Percentiles rank a stretch among this genome's conserved stretches.
These are phyloP conservation scores for Colletotrichum truncatum DNA, from an alignment of 2,329 filamentous ascomycete species.

Conservation along the genomic window DNA sequence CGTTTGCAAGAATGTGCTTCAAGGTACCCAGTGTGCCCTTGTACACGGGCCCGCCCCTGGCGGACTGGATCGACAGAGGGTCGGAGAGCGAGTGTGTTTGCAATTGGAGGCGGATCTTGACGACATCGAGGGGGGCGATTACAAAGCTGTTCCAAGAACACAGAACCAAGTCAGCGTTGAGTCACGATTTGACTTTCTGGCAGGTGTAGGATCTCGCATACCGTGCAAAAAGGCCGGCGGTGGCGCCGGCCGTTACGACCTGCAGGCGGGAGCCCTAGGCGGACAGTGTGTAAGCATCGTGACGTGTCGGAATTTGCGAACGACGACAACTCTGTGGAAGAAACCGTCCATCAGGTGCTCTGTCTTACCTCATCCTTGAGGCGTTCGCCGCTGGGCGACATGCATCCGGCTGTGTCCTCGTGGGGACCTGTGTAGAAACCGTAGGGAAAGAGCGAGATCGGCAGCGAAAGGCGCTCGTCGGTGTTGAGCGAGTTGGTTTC, in stretches of 20 bases:
- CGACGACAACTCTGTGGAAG: not conserved
- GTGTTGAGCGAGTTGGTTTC: conserved; percentile 14
- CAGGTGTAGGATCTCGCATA: conserved; percentile 48
- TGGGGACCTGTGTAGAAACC: conserved; percentile 16
- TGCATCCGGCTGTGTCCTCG: conserved; percentile 39
- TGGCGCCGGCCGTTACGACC: conserved; percentile 64
- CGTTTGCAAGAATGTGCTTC: conserved; percentile 78
- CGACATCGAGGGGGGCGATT: conserved; percentile 93
- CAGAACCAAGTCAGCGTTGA: conserved; percentile 29
- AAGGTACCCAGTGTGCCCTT: conserved; percentile 82
- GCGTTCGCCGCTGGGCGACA: conserved; percentile 48
- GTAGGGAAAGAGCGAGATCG: not conserved
- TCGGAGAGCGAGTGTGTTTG: conserved; percentile 87
- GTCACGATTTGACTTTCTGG: not conserved
- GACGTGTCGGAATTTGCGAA: not conserved
- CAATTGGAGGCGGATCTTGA: conserved; percentile 97
- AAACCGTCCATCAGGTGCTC: not conserved
- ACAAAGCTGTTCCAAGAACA: conserved; percentile 71
- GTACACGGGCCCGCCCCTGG: conserved; percentile 64
- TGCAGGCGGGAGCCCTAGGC: conserved; percentile 63
- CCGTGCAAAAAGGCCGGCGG: conserved; percentile 89
- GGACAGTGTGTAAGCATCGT: conserved; percentile 24
- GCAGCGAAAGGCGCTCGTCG: not conserved
- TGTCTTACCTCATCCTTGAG: conserved; percentile 67
- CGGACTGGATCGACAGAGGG: conserved; percentile 65